A percentile compares a stretch with the other conserved stretches of the same genome.
Evolutionary conservation across 345 rosid species (phyloP).

Genomic region (Isatis tinctoria): DNA sequence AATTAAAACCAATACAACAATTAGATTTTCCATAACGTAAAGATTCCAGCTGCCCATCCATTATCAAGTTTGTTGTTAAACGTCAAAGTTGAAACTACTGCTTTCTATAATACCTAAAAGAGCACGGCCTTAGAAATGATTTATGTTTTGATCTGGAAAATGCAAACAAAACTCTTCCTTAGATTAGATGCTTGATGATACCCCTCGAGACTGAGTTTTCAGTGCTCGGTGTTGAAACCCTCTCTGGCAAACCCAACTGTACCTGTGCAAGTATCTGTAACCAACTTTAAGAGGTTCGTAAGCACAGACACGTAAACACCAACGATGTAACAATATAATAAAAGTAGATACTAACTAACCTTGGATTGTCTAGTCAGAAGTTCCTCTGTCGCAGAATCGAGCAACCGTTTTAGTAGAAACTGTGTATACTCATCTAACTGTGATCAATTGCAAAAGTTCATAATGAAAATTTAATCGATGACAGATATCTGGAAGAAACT

Average conservation of each 20-base stretch:
- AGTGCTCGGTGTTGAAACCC: neutral
- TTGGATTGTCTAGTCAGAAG: conserved; percentile 33
- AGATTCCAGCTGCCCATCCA: neutral
- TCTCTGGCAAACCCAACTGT: conserved; percentile 24
- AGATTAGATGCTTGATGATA: too few species aligned
- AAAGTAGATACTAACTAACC: conserved; percentile 21
- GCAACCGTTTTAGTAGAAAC: conserved; percentile 42
- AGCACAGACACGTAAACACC: neutral
- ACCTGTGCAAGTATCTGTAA: conserved; percentile 38
- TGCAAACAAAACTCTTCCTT: too few species aligned
- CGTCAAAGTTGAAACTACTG: too few species aligned
- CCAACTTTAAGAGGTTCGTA: neutral
- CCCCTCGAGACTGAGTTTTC: neutral
- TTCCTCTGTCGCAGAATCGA: conserved; percentile 43
- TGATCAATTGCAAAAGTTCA: neutral
- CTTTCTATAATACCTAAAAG: too few species aligned
- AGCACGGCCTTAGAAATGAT: too few species aligned
- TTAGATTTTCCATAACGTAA: conserved; percentile 6
- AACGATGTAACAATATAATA: neutral
- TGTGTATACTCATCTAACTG: conserved; percentile 46
- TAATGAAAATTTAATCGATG: neutral
- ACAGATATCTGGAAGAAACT: too few species aligned
- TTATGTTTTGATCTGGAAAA: too few species aligned
- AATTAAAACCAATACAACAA: neutral
- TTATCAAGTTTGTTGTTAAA: too few species aligned